Base-by-base conservation (phyloP, 2,329 filamentous ascomycete species). In the Berkeleyomyces rouxiae region DNA sequence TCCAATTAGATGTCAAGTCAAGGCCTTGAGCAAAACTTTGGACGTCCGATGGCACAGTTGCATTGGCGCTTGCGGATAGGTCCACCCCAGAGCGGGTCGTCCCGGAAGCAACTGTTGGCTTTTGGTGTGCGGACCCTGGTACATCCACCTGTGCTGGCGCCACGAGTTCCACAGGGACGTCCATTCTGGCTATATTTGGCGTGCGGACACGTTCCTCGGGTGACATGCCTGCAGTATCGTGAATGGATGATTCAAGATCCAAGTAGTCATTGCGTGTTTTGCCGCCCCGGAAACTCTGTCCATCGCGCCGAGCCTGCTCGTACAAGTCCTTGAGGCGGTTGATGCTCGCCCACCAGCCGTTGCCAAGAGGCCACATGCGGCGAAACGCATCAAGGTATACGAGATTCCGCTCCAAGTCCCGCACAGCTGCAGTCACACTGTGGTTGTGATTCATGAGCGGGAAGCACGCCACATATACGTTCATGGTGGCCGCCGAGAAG, bases 401-500 rank as follows among this genome's bases (percentile, higher is more conserved):
- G 23, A 55, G 37, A 5, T 61, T 33, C 13, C 40, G 36, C 51
- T 60, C 23, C 2, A 55, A 3, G 16, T 64, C 60, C 16, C 44
- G 58, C 7, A 11, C 16, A 5, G 42, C 55, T 36, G 23, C 16
- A 11, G 39, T 7, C 31, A 60, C 23, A 16, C 39, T 16, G 23
- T 53, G 46, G 33, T 71, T 73, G 10, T 73, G 65, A 63, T 76
- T 77, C 71, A 77, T 77, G 1, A 68, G 68, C 0, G 76, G 76
- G 36, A 76, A 78, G 3, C 67, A 61, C 3, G 68, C 69, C 1
- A 74, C 69, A 63, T 77, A 77, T 0, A 74, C 65, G 36, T 75
- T 76, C 58, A 76, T 70, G 3, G 73, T 74, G 1, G 73, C 74
- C 0, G 75, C 75, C 0, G 75, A 76, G 44, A 78, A 77, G 1